Evolutionary conservation across 441 rosid genomes (phyloP), one percentile per base, ranked within the genome.

Genomic region (Erodium chrysanthum): DNA sequence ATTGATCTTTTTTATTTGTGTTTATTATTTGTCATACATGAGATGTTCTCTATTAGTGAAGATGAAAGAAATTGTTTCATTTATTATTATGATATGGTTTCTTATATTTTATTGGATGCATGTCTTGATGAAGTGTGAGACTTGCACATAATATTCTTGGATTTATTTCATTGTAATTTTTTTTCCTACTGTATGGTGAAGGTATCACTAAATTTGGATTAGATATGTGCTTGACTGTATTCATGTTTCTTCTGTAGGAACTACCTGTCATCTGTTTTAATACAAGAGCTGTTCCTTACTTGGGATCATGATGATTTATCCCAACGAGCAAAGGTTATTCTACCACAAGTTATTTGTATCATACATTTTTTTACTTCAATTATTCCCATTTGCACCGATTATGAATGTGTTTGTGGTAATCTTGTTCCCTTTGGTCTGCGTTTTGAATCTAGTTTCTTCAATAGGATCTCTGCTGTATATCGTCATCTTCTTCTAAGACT

Each of bases 301-400:
- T 90, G 96, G 91, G 99, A 95, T 80, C 99, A 95, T 73, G 98
- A 92, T 76, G 99, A 95, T 82, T 77, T 95, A 73, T 86, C 93
- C 75, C 95, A 86, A 76, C 86, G 98, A 71, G 88, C 96, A 50
- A 92, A 95, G 96, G 99, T 89, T 66, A 81, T 79, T 66, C 70
- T 63, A 22, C 25, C 42, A 48, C 37, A 33, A 33, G 7, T 33
- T 33, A 33, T 33, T 33, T 33, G 37, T 33, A 5, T 3, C 37
- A 6, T 33, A 33, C 37, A 33, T 5, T 33, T 33, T 33, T 33
- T 33, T 33, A 33, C 37, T 33, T 33, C 10, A 10, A 33, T 65
- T 65, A 31, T 48, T 48, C 11, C 37, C 18, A 21, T 21, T 21
- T 56, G 62, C 29, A 56, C 25, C 22, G 7, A 37, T 65, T 67